phyloP scores from a whole-genome alignment of 805 yeast species.

The Yamadazyma ubonensis region DNA sequence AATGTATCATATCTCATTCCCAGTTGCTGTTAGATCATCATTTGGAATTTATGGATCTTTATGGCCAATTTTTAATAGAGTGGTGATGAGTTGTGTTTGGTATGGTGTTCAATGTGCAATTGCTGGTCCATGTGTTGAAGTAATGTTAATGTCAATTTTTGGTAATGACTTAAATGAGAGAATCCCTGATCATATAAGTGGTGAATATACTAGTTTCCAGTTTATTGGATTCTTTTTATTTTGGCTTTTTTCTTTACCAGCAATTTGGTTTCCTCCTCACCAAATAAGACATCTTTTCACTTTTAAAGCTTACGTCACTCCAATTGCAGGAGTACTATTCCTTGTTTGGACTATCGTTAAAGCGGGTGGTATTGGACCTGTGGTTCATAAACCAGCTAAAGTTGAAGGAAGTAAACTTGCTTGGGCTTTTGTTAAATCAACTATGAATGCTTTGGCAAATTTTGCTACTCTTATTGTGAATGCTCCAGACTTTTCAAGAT shows the following conservation, averaged over 20 bases:
- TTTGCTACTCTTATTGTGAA: slow-evolving; percentile 87
- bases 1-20: slow-evolving; percentile 79
- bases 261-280: slow-evolving; percentile 80
- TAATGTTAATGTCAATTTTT: slow-evolving; percentile 75
- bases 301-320: slow-evolving; percentile 72
- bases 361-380: slow-evolving; percentile 77
- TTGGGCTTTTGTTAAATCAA: slow-evolving; percentile 80
- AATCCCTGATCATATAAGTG: slow-evolving; percentile 61
- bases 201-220: slow-evolving; percentile 67
- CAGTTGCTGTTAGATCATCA: slow-evolving; percentile 75
- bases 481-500: slow-evolving; percentile 87
- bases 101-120: slow-evolving; percentile 83
- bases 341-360: slow-evolving; percentile 80
- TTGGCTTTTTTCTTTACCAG: slow-evolving; percentile 79
- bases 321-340: slow-evolving; percentile 81
- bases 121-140: slow-evolving; percentile 76
- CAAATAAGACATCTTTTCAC: slow-evolving; percentile 81
- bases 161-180: slow-evolving; percentile 60
- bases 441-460: slow-evolving; percentile 80
- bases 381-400: slow-evolving; percentile 51
- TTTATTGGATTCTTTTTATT: slow-evolving; percentile 77
- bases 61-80: slow-evolving; percentile 88
- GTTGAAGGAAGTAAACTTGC: slow-evolving; percentile 62
- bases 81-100: slow-evolving; percentile 86
- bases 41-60: slow-evolving; percentile 85